Conservation (phyloP, 1,139 yeast species). For the Spathaspora sp. region DNA sequence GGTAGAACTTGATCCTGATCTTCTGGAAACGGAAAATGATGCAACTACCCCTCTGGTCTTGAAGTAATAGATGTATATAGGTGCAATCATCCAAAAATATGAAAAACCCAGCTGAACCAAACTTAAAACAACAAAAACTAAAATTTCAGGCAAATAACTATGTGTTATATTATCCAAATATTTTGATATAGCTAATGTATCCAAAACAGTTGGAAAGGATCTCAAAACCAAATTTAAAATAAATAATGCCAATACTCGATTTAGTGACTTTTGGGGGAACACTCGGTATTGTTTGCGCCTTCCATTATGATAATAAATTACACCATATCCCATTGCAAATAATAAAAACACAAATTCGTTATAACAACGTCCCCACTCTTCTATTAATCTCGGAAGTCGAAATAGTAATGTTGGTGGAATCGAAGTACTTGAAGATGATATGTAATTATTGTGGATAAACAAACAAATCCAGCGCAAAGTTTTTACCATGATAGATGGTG, state of each 20-base stretch:
- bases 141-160: too few relatives aligned
- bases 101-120: slow-evolving; percentile 6
- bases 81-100: slow-evolving; percentile 16
- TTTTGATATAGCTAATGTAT: background rate
- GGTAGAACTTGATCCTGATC: slow-evolving; percentile 18
- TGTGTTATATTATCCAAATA: too few relatives aligned
- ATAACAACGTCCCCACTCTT: slow-evolving; percentile 8
- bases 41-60: slow-evolving; percentile 32
- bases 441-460: slow-evolving; percentile 20
- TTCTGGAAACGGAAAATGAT: slow-evolving; percentile 26
- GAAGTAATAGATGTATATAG: slow-evolving; percentile 24
- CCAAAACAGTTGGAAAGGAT: background rate
- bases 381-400: background rate
- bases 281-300: slow-evolving; percentile 26
- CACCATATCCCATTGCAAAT: slow-evolving; percentile 44
- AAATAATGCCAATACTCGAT: slow-evolving; percentile 19
- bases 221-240: slow-evolving; percentile 11
- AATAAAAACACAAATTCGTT: slow-evolving; percentile 20
- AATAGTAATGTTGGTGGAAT: slow-evolving; percentile 5
- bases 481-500: slow-evolving; percentile 22
- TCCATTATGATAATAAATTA: slow-evolving; percentile 29
- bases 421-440: slow-evolving; percentile 2
- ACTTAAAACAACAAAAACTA: background rate
- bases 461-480: slow-evolving; percentile 14
- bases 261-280: slow-evolving; percentile 23